A percentile compares a stretch with the other conserved stretches of the same genome.
Conservation (phyloP, 306 rosid genomes). For the Chamaecrista fasciculata region DNA sequence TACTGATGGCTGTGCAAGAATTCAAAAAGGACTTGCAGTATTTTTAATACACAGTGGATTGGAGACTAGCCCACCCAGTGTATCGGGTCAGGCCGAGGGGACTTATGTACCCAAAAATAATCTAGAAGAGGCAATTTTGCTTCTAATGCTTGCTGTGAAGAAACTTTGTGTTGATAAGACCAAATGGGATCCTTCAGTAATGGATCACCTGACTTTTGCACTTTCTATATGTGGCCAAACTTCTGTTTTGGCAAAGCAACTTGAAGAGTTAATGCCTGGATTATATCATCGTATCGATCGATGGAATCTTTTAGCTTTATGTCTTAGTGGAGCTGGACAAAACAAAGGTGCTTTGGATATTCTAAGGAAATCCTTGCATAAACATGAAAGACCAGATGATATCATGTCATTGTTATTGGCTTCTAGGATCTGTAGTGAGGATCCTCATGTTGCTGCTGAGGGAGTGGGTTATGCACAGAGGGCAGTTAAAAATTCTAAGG, state of each 20-base stretch:
- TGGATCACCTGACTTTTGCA: conserved; percentile 90
- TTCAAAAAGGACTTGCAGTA: conserved; percentile 76
- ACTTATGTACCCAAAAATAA: conserved; percentile 86
- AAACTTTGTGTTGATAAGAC: conserved; percentile 61
- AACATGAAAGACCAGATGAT: conserved; percentile 81
- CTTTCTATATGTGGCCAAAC: conserved; percentile 85
- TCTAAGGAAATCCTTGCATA: conserved; percentile 78
- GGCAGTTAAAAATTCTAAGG: conserved; percentile 51
- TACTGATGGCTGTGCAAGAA: conserved; percentile 73
- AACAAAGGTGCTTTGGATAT: conserved; percentile 62
- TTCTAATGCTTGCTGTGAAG: conserved; percentile 77
- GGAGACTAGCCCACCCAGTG: conserved; percentile 88
- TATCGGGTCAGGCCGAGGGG: conserved; percentile 74
- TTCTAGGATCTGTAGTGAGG: conserved; percentile 79
- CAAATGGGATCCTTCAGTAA: conserved; percentile 87
- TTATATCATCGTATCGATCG: conserved; percentile 79
- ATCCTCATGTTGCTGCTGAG: conserved; percentile 70
- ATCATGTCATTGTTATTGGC: conserved; percentile 69
- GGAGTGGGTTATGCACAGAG: conserved; percentile 73
- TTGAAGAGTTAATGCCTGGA: conserved; percentile 90
- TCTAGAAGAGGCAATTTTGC: conserved; percentile 89
- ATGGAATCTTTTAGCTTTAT: conserved; percentile 87
- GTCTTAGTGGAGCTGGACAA: conserved; percentile 76
- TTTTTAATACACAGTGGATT: conserved; percentile 84
- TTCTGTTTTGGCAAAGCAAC: conserved; percentile 65